Evolutionary conservation across 495 filamentous ascomycete genomes (phyloP), one percentile per base, ranked within the genome.

Genomic region (Staphylotrichum tortipilum): DNA sequence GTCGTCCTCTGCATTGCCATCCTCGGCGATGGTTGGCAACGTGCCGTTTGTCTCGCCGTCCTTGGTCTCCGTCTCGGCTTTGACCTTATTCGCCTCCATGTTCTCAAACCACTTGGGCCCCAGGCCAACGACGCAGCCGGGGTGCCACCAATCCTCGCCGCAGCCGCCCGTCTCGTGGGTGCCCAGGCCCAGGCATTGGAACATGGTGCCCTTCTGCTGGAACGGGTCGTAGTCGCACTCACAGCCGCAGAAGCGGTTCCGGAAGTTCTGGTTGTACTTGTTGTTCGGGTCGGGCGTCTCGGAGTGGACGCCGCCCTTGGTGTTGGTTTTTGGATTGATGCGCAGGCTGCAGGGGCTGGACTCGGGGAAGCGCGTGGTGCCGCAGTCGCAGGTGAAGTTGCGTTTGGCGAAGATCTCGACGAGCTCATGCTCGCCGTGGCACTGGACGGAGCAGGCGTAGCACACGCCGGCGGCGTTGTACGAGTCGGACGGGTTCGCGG

Each of bases 101-200:
- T 74, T 64, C 54, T 78, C 72, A 39, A 60, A 74, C 77, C 77
- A 80, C n/a, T 69, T 67, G 2, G 76, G 71, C 3, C 82, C 77
- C 11, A 91, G 63, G 8, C 94, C 92, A 43, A 95, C 80, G 11
- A 99, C 66, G 62, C 94, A 99, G 49, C 90, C 87, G 12, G 92
- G 89, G 72, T 99, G 94, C 77, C 89, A 99, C 94, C 94, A 99
- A 65, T 99, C 94, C 70, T 99, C 94, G 4, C 92, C 90, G 68
- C 94, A 99, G 4, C 89, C 89, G 8, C 88, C 88, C 3, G 83
- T 82, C 55, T 84, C 84, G 29, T 78, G 78, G 0, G 80, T 82
- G 0, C 88, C 89, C 4, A 99, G 75, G 0, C 89, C 89, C 2
- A 97, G 64, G 64, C 94, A 99, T 68, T 99, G 94, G 62, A 91